phyloP scores from a whole-genome alignment of 257 asterid species.

The Forsythia viridissima region DNA sequence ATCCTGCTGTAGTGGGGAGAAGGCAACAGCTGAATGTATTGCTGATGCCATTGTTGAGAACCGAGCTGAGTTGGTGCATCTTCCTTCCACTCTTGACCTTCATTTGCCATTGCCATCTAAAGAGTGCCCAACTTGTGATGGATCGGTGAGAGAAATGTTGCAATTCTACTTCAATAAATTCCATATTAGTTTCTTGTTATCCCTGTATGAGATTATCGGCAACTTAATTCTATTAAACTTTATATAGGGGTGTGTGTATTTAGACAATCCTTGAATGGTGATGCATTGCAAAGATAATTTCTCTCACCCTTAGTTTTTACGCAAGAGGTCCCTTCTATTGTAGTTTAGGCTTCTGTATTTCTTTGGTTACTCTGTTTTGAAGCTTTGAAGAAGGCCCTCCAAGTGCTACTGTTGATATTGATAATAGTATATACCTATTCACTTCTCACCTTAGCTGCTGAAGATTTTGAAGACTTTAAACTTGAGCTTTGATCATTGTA shows the following conservation, averaged over 20 bases:
- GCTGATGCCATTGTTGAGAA: constrained; percentile 85
- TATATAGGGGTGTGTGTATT: constrained; percentile 4
- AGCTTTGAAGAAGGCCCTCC: constrained; percentile 12
- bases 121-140: constrained; percentile 88
- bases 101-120: constrained; percentile 77
- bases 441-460: constrained; percentile 9
- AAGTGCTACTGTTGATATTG: not conserved
- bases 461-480: constrained; percentile 9
- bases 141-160: constrained; percentile 66
- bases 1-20: constrained; percentile 73
- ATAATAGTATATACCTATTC: not conserved
- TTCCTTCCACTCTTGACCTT: constrained; percentile 81
- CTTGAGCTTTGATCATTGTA: constrained; percentile 25
- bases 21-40: constrained; percentile 86
- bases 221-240: not conserved
- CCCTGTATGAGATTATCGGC: constrained; percentile 15
- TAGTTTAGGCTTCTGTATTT: constrained; percentile 13
- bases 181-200: constrained; percentile 7
- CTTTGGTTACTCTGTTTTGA: constrained; percentile 8
- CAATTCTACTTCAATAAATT: constrained; percentile 12
- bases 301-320: not conserved
- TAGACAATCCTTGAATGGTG: constrained; percentile 1
- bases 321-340: constrained; percentile 2
- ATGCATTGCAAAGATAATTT: constrained; percentile 20
- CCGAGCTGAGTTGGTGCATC: constrained; percentile 93